phyloP scores from a whole-genome alignment of 2,329 filamentous ascomycete species.

The Didymosphaeria variabile region DNA sequence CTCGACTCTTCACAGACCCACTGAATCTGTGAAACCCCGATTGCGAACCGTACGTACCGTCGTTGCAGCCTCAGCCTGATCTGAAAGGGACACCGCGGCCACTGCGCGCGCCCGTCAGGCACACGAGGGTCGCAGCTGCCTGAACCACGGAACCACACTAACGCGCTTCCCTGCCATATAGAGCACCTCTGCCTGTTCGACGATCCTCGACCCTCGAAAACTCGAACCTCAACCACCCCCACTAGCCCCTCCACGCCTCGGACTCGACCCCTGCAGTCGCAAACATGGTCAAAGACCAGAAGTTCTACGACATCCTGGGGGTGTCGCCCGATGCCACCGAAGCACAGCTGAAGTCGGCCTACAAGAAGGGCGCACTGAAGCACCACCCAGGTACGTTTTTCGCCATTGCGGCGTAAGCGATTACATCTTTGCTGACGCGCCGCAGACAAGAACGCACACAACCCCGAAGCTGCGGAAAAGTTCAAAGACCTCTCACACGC shows the following conservation, averaged over 20 bases:
- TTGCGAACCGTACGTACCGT: slow-evolving; percentile 4
- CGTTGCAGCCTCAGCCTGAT: slow-evolving; percentile 5
- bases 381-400: slow-evolving; percentile 76
- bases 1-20: background rate
- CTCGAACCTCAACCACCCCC: slow-evolving; percentile 34
- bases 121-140: slow-evolving; percentile 3
- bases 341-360: slow-evolving; percentile 88
- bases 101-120: slow-evolving; percentile 1
- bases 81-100: slow-evolving; percentile 3
- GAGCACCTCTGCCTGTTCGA: background rate
- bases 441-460: slow-evolving; percentile 93
- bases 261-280: slow-evolving; percentile 25
- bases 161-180: background rate
- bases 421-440: slow-evolving; percentile 23
- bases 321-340: slow-evolving; percentile 82
- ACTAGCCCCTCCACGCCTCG: slow-evolving; percentile 31
- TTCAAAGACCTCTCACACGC: slow-evolving; percentile 98
- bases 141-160: slow-evolving; percentile 15
- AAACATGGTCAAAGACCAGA: slow-evolving; percentile 81
- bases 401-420: slow-evolving; percentile 20
- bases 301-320: slow-evolving; percentile 80
- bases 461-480: slow-evolving; percentile 92
- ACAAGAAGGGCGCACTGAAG: slow-evolving; percentile 84
- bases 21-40: background rate
- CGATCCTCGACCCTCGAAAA: slow-evolving; percentile 12